Evolutionary conservation across 2,329 filamentous ascomycete species (phyloP).

Genomic region (Fusarium tuaranense): DNA sequence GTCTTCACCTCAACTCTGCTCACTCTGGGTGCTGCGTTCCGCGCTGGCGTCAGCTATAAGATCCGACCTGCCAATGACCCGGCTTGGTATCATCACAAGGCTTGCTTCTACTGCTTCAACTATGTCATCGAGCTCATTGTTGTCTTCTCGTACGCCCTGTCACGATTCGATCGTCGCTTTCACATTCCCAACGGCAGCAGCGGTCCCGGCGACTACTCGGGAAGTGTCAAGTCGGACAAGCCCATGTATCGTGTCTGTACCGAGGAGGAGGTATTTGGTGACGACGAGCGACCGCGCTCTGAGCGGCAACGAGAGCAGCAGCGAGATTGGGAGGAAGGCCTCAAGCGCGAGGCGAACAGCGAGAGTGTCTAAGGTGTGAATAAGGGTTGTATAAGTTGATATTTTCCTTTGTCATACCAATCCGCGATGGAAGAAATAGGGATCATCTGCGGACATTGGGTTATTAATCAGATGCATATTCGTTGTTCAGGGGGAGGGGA

Average conservation of each 20-base stretch:
- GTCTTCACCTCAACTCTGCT: slow-evolving; percentile 69
- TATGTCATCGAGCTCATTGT: slow-evolving; percentile 80
- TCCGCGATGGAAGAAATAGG: neutral
- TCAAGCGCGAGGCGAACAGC: slow-evolving; percentile 32
- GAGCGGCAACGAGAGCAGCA: slow-evolving; percentile 31
- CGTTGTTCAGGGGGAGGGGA: neutral
- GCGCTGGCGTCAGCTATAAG: slow-evolving; percentile 69
- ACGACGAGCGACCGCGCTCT: slow-evolving; percentile 38
- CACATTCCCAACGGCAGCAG: slow-evolving; percentile 78
- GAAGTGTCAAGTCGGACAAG: slow-evolving; percentile 20
- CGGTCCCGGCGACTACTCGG: slow-evolving; percentile 64
- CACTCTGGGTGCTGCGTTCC: slow-evolving; percentile 76
- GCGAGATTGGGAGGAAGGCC: slow-evolving; percentile 35
- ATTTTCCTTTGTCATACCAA: slow-evolving; percentile 14
- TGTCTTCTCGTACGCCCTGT: slow-evolving; percentile 73
- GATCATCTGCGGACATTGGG: slow-evolving; percentile 2
- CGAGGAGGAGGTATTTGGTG: slow-evolving; percentile 41
- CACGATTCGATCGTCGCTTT: slow-evolving; percentile 81
- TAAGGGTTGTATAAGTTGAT: slow-evolving; percentile 2
- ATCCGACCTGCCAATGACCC: slow-evolving; percentile 63
- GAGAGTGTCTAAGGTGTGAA: slow-evolving; percentile 32
- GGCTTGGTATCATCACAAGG: slow-evolving; percentile 77
- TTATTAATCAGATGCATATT: neutral
- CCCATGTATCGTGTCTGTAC: slow-evolving; percentile 34
- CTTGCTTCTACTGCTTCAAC: slow-evolving; percentile 84